Conservation (phyloP, 768 basidiomycete species). For the Lactifluus pinguis region DNA sequence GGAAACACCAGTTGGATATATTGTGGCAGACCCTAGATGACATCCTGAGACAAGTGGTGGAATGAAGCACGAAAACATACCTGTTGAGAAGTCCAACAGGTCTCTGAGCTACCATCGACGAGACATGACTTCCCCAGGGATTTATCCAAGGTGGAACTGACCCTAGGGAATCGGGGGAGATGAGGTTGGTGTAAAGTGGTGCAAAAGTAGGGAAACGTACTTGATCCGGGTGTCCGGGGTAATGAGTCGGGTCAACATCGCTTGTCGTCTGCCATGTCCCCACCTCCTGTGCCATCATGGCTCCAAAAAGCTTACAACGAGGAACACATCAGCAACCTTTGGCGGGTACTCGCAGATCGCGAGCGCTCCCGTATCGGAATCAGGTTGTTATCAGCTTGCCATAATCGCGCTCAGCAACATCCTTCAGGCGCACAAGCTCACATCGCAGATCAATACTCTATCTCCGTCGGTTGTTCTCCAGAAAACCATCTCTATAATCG, state of each 20-base stretch:
- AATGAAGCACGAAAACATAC: neutral
- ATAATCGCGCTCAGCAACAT: conserved; percentile 10
- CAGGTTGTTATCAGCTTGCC: conserved; percentile 23
- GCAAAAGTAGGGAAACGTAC: neutral
- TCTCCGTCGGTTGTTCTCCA: conserved; percentile 38
- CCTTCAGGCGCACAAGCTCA: conserved; percentile 21
- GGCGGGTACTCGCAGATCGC: conserved; percentile 31
- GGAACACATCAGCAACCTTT: conserved; percentile 26
- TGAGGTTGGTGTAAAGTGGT: neutral
- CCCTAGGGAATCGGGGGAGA: conserved; percentile 13
- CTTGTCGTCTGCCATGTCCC: conserved; percentile 3
- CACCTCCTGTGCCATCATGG: conserved; percentile 21
- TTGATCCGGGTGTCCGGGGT: conserved; percentile 19
- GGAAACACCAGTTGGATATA: conserved; percentile 58
- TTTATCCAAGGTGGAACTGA: conserved; percentile 27
- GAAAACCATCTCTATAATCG: conserved; percentile 49
- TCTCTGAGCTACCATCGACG: conserved; percentile 25
- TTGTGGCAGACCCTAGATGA: conserved; percentile 64
- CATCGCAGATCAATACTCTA: conserved; percentile 43
- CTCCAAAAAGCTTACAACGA: conserved; percentile 22
- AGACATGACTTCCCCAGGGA: conserved; percentile 23
- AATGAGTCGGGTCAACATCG: conserved; percentile 13
- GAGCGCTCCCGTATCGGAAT: conserved; percentile 29
- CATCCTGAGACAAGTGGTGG: neutral
- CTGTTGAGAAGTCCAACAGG: conserved; percentile 19